Conservation (phyloP, 1,284 basidiomycete genomes). For the Cutaneotrichosporon sp. region DNA sequence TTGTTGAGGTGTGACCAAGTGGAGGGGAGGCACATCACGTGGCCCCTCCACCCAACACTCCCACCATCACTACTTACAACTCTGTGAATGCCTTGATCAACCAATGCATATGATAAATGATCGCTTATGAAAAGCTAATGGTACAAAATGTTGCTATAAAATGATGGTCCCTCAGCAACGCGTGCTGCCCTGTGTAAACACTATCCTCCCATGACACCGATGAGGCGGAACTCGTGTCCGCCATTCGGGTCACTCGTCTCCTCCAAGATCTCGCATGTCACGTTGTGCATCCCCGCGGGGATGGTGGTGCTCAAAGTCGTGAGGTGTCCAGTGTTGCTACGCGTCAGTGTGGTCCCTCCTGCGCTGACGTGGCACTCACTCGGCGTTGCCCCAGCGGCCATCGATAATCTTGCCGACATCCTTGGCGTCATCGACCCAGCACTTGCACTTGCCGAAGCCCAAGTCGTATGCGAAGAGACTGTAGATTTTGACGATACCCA, state of each 20-base stretch:
- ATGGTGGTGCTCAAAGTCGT: slow-evolving; percentile 15
- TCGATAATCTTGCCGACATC: slow-evolving; percentile 31
- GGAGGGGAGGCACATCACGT: neutral
- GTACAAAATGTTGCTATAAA: neutral
- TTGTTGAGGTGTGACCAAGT: neutral
- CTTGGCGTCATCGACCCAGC: slow-evolving; percentile 46
- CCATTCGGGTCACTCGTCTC: slow-evolving; percentile 22
- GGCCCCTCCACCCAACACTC: neutral
- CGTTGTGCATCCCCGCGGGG: slow-evolving; percentile 14
- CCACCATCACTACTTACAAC: too few relatives aligned
- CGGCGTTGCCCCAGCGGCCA: slow-evolving; percentile 39
- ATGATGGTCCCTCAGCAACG: neutral
- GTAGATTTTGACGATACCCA: slow-evolving; percentile 51
- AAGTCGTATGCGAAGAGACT: slow-evolving; percentile 42
- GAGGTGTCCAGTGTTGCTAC: slow-evolving; percentile 29
- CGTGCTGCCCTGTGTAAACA: neutral
- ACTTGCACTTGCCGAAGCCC: slow-evolving; percentile 46
- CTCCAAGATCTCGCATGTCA: slow-evolving; percentile 24
- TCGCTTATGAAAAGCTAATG: neutral
- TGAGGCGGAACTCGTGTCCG: slow-evolving; percentile 24
- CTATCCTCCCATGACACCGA: slow-evolving; percentile 18
- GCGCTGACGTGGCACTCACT: slow-evolving; percentile 9
- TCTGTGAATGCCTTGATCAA: neutral
- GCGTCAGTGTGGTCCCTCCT: neutral
- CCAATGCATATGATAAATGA: neutral